Base-by-base conservation (phyloP, 1,139 yeast species). In the Yamadazyma spencermartinsiae region DNA sequence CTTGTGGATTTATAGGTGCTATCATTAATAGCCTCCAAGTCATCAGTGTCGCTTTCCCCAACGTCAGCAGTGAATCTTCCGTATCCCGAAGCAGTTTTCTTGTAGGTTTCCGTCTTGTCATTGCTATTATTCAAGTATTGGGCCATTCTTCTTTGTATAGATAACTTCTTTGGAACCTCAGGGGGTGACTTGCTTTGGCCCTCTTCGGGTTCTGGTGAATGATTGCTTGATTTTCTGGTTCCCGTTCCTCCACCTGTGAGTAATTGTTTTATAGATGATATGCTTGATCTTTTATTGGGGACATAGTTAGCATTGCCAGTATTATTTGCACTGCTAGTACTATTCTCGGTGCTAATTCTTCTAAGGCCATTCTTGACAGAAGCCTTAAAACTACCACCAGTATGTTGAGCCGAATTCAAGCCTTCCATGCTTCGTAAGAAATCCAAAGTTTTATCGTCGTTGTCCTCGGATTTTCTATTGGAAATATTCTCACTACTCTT, bases 61-160 rank as follows among this genome's bases (percentile, higher is more conserved):
- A 13, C 13, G n/a, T 49, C 51, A 38, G 77, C 85, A 1, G 89
- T 82, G 54, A 73, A 84, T 50, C 77, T 76, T 2, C 95, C 95
- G 54, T 86, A 86, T 0, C 95, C 95, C 12, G 65, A 61, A 0
- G 95, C 95, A 0, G 89, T 80, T 50, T 76, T 79, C 15, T 68
- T 56, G 12, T 36, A 28, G 16, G n/a, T 14, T 16, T 26, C 17
- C 10, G 10, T 15, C 0, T 74, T 64, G 4, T 77, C 72, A 2
- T 76, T 72, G 15, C 68, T 68, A 39, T 58, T 64, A 45, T 63
- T 72, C 45, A 86, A 63, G 29, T 84, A 67, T 47, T 74, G 72
- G 41, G 82, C 83, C 54, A 85, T 83, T 45, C 94, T 68, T 50
- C 78, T 72, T 57, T 85, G 94, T 39, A 86, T 79, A 0, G 83